Base-by-base conservation (phyloP, 2,329 filamentous ascomycete species). In the Penicillium fuscoglaucum region DNA sequence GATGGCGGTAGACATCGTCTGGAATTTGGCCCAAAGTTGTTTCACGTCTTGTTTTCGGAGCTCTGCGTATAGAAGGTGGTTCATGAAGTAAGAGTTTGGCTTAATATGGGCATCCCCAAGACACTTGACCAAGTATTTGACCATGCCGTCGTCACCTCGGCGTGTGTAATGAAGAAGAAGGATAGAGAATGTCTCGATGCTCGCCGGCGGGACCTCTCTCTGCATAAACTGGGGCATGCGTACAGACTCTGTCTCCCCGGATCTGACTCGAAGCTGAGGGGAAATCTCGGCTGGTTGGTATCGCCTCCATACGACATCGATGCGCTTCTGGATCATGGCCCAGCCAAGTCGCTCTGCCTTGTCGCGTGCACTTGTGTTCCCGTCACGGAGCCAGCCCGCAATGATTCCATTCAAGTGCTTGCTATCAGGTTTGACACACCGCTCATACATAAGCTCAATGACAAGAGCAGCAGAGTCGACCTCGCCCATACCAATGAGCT, bases 331-430 rank as follows among this genome's bases (percentile, higher is more conserved):
- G 60, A 95, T 87, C 90, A 95, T 93, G 55, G 83, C 79, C 89
- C 89, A 92, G 3, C 84, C 90, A 53, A 91, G 79, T 39, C 79
- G 74, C 66, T 92, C 89, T 2, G 89, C 90, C 66, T 83, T 84
- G 50, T 83, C 76, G 52, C 84, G 75, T 54, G 86, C 78, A 24
- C 77, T 76, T 1, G 78, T 77, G 7, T 78, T 83, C 24, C 84
- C 84, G 6, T 85, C 82, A 47, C 91, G 84, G 52, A 95, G 80
- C 83, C 90, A 92, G 1, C 89, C 90, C 9, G 87, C 90, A 54
- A 96, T 85, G 21, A 96, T 80, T 8, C 90, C 90, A 69, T 96
- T 96, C 56, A 95, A 80, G 64, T 96, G 90, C 52, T 89, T 87
- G 2, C 90, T 80, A 41, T 90, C 86, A 2, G 90, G 87, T 57